Percentiles rank a stretch among this genome's conserved stretches.
phyloP scores from a whole-genome alignment of 2,329 filamentous ascomycete species.

The Metarhizium humberi region DNA sequence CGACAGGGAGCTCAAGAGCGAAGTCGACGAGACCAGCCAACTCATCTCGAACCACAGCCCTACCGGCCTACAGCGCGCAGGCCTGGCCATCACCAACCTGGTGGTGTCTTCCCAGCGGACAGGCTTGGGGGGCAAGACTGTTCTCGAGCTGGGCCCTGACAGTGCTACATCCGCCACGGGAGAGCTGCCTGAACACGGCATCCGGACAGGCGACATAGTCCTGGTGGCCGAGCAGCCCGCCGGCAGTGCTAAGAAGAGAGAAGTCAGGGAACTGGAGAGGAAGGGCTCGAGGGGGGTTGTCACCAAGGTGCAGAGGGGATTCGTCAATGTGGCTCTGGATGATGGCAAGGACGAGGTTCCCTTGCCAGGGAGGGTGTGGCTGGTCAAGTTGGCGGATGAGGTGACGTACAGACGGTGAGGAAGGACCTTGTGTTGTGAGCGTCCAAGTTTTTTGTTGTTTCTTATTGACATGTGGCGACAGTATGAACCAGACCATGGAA shows the following conservation, averaged over 20 bases:
- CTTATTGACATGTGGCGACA: conserved; percentile 14
- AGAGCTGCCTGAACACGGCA: conserved; percentile 64
- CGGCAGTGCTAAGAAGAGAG: conserved; percentile 62
- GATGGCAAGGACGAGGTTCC: conserved; percentile 45
- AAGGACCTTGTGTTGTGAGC: conserved; percentile 2
- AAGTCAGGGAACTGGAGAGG: conserved; percentile 61
- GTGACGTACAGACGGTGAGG: conserved; percentile 51
- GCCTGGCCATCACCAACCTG: conserved; percentile 72
- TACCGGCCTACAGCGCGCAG: conserved; percentile 60
- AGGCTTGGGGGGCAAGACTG: conserved; percentile 81
- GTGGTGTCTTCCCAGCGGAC: conserved; percentile 68
- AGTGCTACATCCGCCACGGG: conserved; percentile 47
- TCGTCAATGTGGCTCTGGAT: conserved; percentile 60
- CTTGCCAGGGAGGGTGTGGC: conserved; percentile 45
- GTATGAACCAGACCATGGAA: conserved; percentile 56
- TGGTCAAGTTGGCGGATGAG: conserved; percentile 60
- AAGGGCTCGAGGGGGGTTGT: conserved; percentile 64
- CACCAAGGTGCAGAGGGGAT: conserved; percentile 47
- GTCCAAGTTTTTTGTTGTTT: not conserved
- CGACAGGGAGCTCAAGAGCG: conserved; percentile 59
- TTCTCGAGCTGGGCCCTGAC: conserved; percentile 72
- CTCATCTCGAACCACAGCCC: conserved; percentile 62
- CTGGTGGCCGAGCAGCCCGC: conserved; percentile 65
- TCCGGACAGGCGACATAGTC: conserved; percentile 71
- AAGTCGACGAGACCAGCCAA: conserved; percentile 59